Percentiles rank a stretch among this genome's conserved stretches.
These are phyloP conservation scores for Pelomyxa schiedti DNA, from an alignment of 78 protist genomes.

Conservation along the genomic window DNA sequence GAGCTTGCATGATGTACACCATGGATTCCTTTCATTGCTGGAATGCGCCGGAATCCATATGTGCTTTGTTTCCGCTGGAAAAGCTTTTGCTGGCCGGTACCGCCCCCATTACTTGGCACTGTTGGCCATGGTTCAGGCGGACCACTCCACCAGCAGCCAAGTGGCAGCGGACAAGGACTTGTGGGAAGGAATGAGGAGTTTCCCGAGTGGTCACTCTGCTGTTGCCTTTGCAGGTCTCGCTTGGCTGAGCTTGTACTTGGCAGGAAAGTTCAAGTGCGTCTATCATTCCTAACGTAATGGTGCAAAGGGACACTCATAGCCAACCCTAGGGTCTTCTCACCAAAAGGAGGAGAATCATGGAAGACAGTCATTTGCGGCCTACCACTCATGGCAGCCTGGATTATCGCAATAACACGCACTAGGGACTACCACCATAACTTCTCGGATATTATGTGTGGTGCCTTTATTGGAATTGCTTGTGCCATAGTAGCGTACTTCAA, in stretches of 20 bases:
- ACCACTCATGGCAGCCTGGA: not conserved
- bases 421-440: not conserved
- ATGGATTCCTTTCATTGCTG: not conserved
- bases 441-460: not conserved
- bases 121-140: no score
- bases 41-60: not conserved
- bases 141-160: no score
- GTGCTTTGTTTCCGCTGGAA: not conserved
- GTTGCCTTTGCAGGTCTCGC: not conserved
- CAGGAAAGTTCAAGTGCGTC: no score
- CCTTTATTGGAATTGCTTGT: not conserved
- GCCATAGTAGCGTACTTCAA: not conserved
- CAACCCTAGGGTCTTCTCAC: not conserved
- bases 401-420: not conserved
- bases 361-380: not conserved
- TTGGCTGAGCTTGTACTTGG: not conserved
- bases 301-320: no score
- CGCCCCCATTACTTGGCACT: not conserved
- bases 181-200: not conserved
- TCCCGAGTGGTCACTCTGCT: not conserved
- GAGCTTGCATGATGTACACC: not conserved
- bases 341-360: not conserved
- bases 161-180: no score
- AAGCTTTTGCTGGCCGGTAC: not conserved
- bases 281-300: no score